Percentiles rank a stretch among this genome's conserved stretches.
Evolutionary conservation across 1,284 basidiomycete genomes (phyloP).

Genomic region (Ceratobasidium sp.): DNA sequence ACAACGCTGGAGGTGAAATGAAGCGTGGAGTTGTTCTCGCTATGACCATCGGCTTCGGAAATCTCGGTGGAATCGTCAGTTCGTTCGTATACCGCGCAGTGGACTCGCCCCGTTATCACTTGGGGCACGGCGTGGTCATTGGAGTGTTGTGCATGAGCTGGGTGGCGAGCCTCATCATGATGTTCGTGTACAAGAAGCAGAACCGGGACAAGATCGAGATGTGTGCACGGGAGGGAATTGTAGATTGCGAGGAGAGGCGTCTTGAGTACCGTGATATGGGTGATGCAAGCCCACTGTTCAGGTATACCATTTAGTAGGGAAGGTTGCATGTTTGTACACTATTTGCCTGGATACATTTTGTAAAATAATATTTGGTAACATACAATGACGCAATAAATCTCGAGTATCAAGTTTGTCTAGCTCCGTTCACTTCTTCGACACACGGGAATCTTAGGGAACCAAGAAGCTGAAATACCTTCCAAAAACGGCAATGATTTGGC

Average conservation of each 20-base stretch:
- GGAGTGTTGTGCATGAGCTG: slow-evolving; percentile 63
- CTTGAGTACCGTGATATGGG: slow-evolving; percentile 62
- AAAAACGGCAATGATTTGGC: too few species aligned
- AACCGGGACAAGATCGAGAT: slow-evolving; percentile 62
- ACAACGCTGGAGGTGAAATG: slow-evolving; percentile 69
- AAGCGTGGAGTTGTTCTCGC: slow-evolving; percentile 68
- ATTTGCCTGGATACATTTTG: not conserved
- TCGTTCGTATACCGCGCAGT: slow-evolving; percentile 61
- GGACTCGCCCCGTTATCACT: slow-evolving; percentile 63
- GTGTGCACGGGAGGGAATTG: slow-evolving; percentile 60
- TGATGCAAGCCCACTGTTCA: slow-evolving; percentile 65
- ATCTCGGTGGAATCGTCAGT: slow-evolving; percentile 64
- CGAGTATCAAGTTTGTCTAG: too few species aligned
- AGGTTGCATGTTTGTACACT: slow-evolving; percentile 14
- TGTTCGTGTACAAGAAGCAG: slow-evolving; percentile 60
- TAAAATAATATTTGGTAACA: not conserved
- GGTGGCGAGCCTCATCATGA: slow-evolving; percentile 54
- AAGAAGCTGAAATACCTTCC: too few species aligned
- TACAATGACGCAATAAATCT: not conserved
- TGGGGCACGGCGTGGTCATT: slow-evolving; percentile 67
- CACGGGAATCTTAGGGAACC: too few species aligned
- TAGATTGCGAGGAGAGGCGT: slow-evolving; percentile 53
- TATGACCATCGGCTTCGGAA: slow-evolving; percentile 68
- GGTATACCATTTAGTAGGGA: slow-evolving; percentile 54
- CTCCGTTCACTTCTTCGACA: too few species aligned